Conservation (phyloP, 1,284 basidiomycete species). For the Ustilago trichophora region DNA sequence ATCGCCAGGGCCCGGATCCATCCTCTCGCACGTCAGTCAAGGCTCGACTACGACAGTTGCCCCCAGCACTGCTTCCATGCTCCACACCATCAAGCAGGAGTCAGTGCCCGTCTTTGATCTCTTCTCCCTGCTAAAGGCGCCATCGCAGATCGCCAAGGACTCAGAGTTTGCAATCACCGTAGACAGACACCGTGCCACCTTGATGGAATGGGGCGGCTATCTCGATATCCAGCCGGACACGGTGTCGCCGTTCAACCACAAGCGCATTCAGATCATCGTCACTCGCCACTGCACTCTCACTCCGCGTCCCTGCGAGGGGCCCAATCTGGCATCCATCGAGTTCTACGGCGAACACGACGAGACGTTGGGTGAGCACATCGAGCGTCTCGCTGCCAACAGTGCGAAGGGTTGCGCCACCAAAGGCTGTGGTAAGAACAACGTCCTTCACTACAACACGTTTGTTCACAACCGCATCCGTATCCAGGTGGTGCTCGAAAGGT, state of each 20-base stretch:
- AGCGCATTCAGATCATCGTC: slow-evolving; percentile 81
- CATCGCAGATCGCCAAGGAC: slow-evolving; percentile 41
- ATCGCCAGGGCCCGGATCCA: slow-evolving; percentile 29
- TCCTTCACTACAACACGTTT: slow-evolving; percentile 86
- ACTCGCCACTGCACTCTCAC: slow-evolving; percentile 76
- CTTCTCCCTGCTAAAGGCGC: slow-evolving; percentile 36
- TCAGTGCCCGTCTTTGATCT: slow-evolving; percentile 29
- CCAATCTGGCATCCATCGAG: slow-evolving; percentile 75
- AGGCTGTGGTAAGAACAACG: slow-evolving; percentile 80
- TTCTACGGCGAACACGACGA: slow-evolving; percentile 94
- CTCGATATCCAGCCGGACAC: slow-evolving; percentile 71
- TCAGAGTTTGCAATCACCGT: slow-evolving; percentile 46
- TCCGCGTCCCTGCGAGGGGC: slow-evolving; percentile 69
- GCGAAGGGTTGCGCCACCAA: slow-evolving; percentile 78
- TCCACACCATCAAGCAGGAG: slow-evolving; percentile 26
- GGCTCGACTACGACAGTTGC: slow-evolving; percentile 8
- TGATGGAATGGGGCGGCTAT: slow-evolving; percentile 47
- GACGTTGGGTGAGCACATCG: slow-evolving; percentile 91
- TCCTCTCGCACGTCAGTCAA: slow-evolving; percentile 14
- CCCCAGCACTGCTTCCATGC: slow-evolving; percentile 3
- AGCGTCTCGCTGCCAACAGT: slow-evolving; percentile 78
- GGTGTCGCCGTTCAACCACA: slow-evolving; percentile 84
- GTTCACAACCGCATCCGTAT: slow-evolving; percentile 87
- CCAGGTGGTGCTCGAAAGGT: slow-evolving; percentile 72
- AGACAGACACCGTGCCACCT: slow-evolving; percentile 30